These are phyloP conservation scores for Plenodomus lindquistii DNA, from an alignment of 2,329 filamentous ascomycete genomes.

Conservation along the genomic window DNA sequence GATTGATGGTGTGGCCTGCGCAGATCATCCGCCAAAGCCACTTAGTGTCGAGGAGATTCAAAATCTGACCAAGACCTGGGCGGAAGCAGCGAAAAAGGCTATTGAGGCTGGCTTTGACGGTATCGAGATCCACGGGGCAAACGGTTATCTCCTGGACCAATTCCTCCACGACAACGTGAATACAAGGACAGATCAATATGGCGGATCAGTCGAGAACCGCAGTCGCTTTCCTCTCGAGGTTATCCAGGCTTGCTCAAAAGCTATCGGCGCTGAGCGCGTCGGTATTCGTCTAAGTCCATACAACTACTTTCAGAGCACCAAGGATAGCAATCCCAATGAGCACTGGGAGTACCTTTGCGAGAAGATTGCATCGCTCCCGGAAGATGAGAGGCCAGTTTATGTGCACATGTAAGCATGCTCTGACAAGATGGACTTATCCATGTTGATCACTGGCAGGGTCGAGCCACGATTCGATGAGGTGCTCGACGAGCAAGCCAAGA, in stretches of 20 bases:
- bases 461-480: conserved; percentile 45
- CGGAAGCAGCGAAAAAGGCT: conserved; percentile 45
- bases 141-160: conserved; percentile 57
- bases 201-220: conserved; percentile 56
- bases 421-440: neutral
- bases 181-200: conserved; percentile 55
- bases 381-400: conserved; percentile 33
- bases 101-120: conserved; percentile 42
- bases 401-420: conserved; percentile 39
- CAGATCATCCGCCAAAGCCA: conserved; percentile 38
- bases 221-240: conserved; percentile 61
- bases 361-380: conserved; percentile 41
- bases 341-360: conserved; percentile 53
- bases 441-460: conserved; percentile 27
- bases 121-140: conserved; percentile 48
- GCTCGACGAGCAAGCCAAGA: conserved; percentile 43
- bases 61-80: conserved; percentile 44
- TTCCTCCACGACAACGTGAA: conserved; percentile 57
- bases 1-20: conserved; percentile 43
- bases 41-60: conserved; percentile 48
- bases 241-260: conserved; percentile 41
- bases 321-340: conserved; percentile 50
- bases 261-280: conserved; percentile 39
- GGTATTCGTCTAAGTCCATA: conserved; percentile 40
- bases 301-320: conserved; percentile 47